Base-by-base conservation (phyloP, 163 green algal species). In the Prototheca cutis region DNA sequence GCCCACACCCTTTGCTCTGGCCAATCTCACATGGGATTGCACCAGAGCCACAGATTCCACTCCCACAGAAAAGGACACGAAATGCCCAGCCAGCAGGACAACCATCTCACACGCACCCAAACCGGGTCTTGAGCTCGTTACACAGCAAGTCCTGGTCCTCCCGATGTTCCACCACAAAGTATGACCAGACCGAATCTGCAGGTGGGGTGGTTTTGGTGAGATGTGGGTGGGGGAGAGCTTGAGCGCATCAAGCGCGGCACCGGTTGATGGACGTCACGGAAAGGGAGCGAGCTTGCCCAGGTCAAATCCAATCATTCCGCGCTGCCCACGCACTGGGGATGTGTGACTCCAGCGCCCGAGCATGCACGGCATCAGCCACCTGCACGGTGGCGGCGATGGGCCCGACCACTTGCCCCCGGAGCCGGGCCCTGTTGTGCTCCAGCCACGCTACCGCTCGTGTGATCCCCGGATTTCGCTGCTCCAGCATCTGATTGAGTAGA, bases 101-200 rank as follows among this genome's bases (percentile, higher is more conserved):
- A 8, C 36, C 36, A 8, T 13, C 36, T 45, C 8, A 23, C 13
- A 51, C 42, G 10, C 42, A 51, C 42, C 42, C 42, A 23, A 19
- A 51, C 29, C 4, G 42, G 42, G 18, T 17, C 23, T 58, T 28
- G 5, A 63, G 36, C 25, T 67, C 27, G 0, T 62, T 4, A 8
- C 28, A 30, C 42, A 90, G 67, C 48, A 75, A 27, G 27, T 80
- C 73, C 58, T 84, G 74, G 63, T 91, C 83, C 40, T 79, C 72
- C 0, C 52, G 55, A 61, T 66, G 51, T 53, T 75, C 31, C 10
- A 66, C 75, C 48, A 92, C 70, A 68, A 89, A 88, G 19, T 70
- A 61, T 25, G 61, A 49, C 63, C 71, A 68, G n/a, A n/a, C n/a
- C n/a, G n/a, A n/a, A n/a, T n/a, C n/a, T n/a, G n/a, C n/a, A n/a